Conservation (phyloP, 2,329 filamentous ascomycete species). For the Fusarium sambucinum region DNA sequence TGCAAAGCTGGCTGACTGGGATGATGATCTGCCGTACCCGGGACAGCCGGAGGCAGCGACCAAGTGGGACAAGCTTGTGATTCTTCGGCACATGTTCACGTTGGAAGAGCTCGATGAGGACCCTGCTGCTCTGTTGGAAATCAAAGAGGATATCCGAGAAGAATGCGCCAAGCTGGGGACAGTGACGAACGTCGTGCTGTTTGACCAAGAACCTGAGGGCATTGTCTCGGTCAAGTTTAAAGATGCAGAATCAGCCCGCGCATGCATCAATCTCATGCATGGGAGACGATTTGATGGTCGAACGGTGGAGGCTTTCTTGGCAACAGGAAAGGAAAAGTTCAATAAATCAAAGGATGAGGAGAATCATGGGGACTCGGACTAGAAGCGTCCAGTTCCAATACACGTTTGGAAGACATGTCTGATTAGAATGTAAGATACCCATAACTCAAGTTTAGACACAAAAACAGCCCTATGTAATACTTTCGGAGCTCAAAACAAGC, state of each 20-base stretch:
- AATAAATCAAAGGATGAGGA: conserved; percentile 73
- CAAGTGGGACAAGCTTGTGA: conserved; percentile 82
- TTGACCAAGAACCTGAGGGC: conserved; percentile 86
- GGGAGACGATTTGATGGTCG: conserved; percentile 83
- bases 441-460: conserved; percentile 28
- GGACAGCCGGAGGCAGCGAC: conserved; percentile 56
- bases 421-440: conserved; percentile 48
- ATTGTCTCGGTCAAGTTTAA: conserved; percentile 87
- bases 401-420: conserved; percentile 12
- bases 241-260: conserved; percentile 75
- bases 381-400: conserved; percentile 7
- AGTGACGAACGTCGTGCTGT: conserved; percentile 92
- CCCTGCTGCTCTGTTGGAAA: conserved; percentile 83
- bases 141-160: conserved; percentile 93
- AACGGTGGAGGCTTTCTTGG: conserved; percentile 77
- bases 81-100: conserved; percentile 95
- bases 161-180: conserved; percentile 88
- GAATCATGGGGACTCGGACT: conserved; percentile 57
- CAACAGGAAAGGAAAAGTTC: conserved; percentile 79
- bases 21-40: conserved; percentile 81
- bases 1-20: conserved; percentile 94
- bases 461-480: conserved; percentile 8
- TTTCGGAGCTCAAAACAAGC: not conserved
- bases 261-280: conserved; percentile 80
- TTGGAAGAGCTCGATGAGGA: conserved; percentile 87